Base-by-base conservation (phyloP, 768 basidiomycete species). In the Suillus subluteus region DNA sequence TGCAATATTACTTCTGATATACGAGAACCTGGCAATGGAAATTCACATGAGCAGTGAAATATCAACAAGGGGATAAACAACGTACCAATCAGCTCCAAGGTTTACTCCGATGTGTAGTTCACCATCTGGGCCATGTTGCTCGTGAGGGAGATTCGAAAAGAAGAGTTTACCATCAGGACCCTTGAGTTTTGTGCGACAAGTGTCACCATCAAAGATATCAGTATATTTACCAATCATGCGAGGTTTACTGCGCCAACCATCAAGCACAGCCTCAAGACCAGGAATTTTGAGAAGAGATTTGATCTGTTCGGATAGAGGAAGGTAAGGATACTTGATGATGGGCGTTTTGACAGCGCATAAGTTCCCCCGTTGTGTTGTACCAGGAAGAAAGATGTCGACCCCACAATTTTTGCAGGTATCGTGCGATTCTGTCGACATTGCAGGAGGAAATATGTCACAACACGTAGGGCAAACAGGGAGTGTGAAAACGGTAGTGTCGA, bases 71-170 rank as follows among this genome's bases (percentile, higher is more conserved):
- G 32, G 32, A 32, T 32, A 32, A 32, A 32, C 32, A 32, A 43
- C 15, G 0, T 63, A 80, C 78, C 78, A 80, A 44, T 80, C 78
- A 8, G 75, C 64, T 0, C 78, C 76, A 26, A 74, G 63, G 0
- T 73, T 72, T 0, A 79, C 50, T 0, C 74, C 76, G 58, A 79
- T 74, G 0, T 70, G 70, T 0, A 79, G 69, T 63, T 79, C 76
- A 0, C 74, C 75, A 15, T 67, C 64, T 23, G 67, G 58, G n/a
- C 66, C 35, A 12, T 62, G 26, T n/a, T 65, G 59, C 1, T 65
- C 23, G 63, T 52, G 62, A 4, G 40, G 9, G 2, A 66, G 66
- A 18, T 64, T 63, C 2, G 43, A 67, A 55, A 80, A 81, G 65
- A 81, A 81, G 0, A 62, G 62, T 0, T 23, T 55, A 3, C 74